Evolutionary conservation across 73 alveolate species (phyloP).

Genomic region (Symbiodinium natans): DNA sequence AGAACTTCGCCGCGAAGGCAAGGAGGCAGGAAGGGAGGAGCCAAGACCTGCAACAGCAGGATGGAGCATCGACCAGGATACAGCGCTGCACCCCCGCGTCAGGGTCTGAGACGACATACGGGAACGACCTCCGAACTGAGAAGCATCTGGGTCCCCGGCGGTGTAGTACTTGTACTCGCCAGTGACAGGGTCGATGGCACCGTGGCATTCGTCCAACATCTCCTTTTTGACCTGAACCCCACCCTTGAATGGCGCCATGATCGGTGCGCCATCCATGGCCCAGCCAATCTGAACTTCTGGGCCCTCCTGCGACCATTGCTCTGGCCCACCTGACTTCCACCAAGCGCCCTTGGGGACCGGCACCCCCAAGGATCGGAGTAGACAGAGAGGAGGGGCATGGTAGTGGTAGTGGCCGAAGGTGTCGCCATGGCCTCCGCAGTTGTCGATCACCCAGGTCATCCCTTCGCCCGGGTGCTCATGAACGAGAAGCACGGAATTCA

Average conservation of each 20-base stretch:
- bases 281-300: conserved; percentile 17
- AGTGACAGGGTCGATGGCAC: conserved; percentile 15
- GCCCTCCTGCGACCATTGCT: neutral
- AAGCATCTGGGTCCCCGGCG: no score
- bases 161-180: conserved; percentile 6
- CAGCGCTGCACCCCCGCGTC: no score
- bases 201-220: neutral
- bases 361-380: neutral
- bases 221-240: neutral
- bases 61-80: no score
- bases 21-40: neutral
- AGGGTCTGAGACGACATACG: no score
- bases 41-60: no score
- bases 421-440: conserved; percentile 6
- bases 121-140: no score
- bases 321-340: neutral
- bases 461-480: conserved; percentile 1
- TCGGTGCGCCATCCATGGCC: conserved; percentile 17
- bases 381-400: conserved; percentile 1
- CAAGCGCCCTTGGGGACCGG: conserved; percentile 17
- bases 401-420: conserved; percentile 7
- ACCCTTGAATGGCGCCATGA: neutral
- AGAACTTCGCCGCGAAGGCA: neutral
- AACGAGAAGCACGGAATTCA: neutral
- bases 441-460: conserved; percentile 2